Evolutionary conservation across 2,329 filamentous ascomycete genomes (phyloP).

Genomic region (Neonectria ditissima): DNA sequence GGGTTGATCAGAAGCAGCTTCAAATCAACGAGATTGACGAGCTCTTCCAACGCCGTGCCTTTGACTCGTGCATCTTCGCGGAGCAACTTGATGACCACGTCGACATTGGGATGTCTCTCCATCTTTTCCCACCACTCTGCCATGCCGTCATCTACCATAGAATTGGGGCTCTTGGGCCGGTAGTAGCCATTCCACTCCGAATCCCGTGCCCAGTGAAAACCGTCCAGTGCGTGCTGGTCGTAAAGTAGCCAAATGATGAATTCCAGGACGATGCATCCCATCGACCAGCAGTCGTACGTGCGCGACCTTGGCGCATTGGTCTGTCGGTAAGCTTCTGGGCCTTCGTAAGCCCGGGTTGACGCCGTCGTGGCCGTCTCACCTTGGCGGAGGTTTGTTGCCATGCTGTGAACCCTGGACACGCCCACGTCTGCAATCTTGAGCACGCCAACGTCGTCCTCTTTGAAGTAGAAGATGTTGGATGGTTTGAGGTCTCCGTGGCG

Average conservation of each 20-base stretch:
- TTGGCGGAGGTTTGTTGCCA: constrained; percentile 5
- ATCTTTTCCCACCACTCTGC: constrained; percentile 9
- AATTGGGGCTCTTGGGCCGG: neutral
- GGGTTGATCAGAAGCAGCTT: constrained; percentile 12
- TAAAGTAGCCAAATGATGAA: constrained; percentile 45
- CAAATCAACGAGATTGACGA: constrained; percentile 7
- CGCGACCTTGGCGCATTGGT: constrained; percentile 31
- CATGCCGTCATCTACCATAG: too few species aligned
- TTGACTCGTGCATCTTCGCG: constrained; percentile 8
- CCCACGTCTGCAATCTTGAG: constrained; percentile 34
- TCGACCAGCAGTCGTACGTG: constrained; percentile 47
- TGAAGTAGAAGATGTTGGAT: constrained; percentile 29
- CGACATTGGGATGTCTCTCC: constrained; percentile 15
- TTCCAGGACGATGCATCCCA: constrained; percentile 48
- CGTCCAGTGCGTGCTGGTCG: constrained; percentile 26
- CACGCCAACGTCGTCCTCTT: constrained; percentile 2
- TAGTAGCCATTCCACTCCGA: constrained; percentile 8
- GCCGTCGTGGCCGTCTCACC: constrained; percentile 8
- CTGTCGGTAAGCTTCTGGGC: constrained; percentile 8
- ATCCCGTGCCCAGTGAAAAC: constrained; percentile 15
- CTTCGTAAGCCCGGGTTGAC: constrained; percentile 5
- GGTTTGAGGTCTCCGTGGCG: constrained; percentile 34
- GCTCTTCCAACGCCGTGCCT: constrained; percentile 4
- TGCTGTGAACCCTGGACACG: constrained; percentile 24
- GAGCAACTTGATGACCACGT: constrained; percentile 2